A percentile compares a stretch with the other conserved stretches of the same genome.
Evolutionary conservation across 176 grass and related monocot genomes (phyloP).

Genomic region (Raddia guianensis): DNA sequence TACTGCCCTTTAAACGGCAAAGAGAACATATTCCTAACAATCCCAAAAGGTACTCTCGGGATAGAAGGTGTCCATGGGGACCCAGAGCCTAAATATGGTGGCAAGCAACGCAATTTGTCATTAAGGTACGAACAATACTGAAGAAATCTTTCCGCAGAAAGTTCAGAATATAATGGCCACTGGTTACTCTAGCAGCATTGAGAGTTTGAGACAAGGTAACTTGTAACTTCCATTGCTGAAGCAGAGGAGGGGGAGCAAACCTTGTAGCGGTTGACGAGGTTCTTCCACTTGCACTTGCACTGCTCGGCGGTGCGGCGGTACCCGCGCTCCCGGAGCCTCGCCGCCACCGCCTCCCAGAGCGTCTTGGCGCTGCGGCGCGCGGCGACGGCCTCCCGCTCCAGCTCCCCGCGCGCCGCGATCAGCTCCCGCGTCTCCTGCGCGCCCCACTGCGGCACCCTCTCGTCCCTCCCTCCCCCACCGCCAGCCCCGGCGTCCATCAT

Average conservation of each 20-base stretch:
- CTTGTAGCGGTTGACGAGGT: conserved; percentile 94
- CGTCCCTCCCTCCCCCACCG: conserved; percentile 43
- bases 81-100: conserved; percentile 21
- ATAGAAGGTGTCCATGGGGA: neutral
- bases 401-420: conserved; percentile 62
- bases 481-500: conserved; percentile 42
- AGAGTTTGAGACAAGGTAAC: neutral
- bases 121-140: neutral
- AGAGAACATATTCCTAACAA: neutral
- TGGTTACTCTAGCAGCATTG: neutral
- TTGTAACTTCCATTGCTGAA: neutral
- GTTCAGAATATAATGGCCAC: neutral
- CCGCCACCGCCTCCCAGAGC: conserved; percentile 77
- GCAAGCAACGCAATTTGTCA: neutral
- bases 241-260: conserved; percentile 11
- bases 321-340: conserved; percentile 55
- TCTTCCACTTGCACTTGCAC: conserved; percentile 99
- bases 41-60: neutral
- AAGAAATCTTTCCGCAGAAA: neutral
- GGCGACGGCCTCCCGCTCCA: conserved; percentile 60
- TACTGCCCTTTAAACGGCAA: no score
- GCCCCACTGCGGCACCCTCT: conserved; percentile 78
- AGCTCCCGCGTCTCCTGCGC: conserved; percentile 82
- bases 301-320: conserved; percentile 81
- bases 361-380: conserved; percentile 66